These are phyloP conservation scores for Aspergillus sp. DNA, from an alignment of 2,329 filamentous ascomycete genomes.

Conservation along the genomic window DNA sequence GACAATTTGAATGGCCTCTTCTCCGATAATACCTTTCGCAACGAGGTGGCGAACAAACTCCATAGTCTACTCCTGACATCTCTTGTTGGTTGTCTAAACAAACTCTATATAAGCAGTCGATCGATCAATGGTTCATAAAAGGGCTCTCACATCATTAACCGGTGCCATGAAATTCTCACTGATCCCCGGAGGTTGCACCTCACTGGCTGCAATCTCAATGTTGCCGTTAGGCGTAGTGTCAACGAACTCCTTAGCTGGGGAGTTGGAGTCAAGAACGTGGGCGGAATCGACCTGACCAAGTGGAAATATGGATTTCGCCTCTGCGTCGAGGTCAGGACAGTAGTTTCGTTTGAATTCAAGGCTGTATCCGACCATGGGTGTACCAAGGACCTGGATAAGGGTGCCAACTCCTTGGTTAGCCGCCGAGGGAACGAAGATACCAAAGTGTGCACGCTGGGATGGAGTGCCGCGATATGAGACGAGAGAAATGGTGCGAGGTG, in stretches of 20 bases:
- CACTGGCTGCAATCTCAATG: constrained; percentile 28
- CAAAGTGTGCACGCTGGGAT: constrained; percentile 30
- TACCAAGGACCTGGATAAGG: constrained; percentile 32
- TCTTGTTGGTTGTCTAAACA: constrained; percentile 29
- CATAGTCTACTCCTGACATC: constrained; percentile 37
- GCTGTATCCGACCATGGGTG: constrained; percentile 32
- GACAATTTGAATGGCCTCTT: constrained; percentile 25
- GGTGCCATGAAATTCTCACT: constrained; percentile 36
- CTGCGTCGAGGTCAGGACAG: constrained; percentile 10
- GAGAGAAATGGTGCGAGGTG: constrained; percentile 23
- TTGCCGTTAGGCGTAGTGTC: constrained; percentile 24
- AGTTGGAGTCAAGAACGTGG: constrained; percentile 21
- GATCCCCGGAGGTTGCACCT: constrained; percentile 29
- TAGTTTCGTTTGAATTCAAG: constrained; percentile 34
- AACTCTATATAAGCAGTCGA: neutral
- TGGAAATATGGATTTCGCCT: constrained; percentile 13
- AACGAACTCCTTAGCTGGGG: neutral
- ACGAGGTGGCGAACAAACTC: constrained; percentile 31
- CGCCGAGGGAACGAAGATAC: constrained; percentile 29
- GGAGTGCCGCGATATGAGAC: constrained; percentile 23
- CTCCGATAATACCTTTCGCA: constrained; percentile 19
- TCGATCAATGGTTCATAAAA: neutral
- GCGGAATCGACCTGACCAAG: constrained; percentile 23
- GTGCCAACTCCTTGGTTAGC: constrained; percentile 21
- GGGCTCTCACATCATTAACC: constrained; percentile 31